These are phyloP conservation scores for Xerocomellus dryophilus DNA, from an alignment of 768 basidiomycete species.

Conservation along the genomic window DNA sequence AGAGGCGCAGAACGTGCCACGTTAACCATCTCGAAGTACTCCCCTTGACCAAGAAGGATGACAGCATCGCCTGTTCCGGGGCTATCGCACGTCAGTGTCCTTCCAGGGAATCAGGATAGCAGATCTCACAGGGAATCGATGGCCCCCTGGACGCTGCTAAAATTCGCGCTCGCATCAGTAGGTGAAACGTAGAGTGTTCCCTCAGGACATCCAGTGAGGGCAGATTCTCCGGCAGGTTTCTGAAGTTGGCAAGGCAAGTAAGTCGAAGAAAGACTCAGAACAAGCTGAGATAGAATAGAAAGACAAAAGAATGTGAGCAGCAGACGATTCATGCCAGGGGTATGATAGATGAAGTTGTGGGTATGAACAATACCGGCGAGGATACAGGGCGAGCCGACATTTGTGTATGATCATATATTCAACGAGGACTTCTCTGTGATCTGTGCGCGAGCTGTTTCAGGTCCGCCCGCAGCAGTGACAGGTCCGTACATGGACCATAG, in stretches of 20 bases:
- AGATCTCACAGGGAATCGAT: slow-evolving; percentile 51
- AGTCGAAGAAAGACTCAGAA: slow-evolving; percentile 41
- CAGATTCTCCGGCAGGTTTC: slow-evolving; percentile 41
- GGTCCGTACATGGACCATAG: neutral
- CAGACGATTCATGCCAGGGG: slow-evolving; percentile 8
- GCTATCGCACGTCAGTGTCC: slow-evolving; percentile 29
- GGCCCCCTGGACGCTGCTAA: slow-evolving; percentile 52
- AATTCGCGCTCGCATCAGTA: slow-evolving; percentile 44
- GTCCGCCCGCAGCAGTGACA: neutral
- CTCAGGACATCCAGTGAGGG: slow-evolving; percentile 51
- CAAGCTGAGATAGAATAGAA: neutral
- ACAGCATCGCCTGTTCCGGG: slow-evolving; percentile 38
- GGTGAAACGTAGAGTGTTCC: slow-evolving; percentile 60
- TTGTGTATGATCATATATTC: neutral
- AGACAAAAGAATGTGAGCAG: slow-evolving; percentile 5
- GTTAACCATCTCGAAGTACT: slow-evolving; percentile 59
- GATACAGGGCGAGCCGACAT: neutral
- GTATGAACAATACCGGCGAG: neutral
- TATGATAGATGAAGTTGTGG: neutral
- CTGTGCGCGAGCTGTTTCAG: neutral
- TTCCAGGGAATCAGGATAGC: neutral
- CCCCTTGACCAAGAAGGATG: slow-evolving; percentile 57
- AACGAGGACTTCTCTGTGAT: neutral
- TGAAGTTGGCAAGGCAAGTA: slow-evolving; percentile 51
- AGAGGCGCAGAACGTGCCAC: slow-evolving; percentile 52